Base-by-base conservation (phyloP, 306 rosid genomes). In the Dryas octopetala region DNA sequence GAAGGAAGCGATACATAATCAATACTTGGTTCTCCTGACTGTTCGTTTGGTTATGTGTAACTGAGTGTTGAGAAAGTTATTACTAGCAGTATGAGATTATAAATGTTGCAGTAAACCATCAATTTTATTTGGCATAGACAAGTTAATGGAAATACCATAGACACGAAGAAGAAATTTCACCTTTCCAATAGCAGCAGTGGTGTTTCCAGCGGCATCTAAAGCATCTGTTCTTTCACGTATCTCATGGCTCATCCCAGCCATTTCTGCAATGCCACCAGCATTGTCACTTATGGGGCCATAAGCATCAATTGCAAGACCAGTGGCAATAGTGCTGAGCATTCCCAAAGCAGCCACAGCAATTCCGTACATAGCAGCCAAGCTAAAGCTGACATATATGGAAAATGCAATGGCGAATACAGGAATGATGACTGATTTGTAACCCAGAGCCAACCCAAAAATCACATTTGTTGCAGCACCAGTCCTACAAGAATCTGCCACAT, bases 101-200 rank as follows among this genome's bases (percentile, higher is more conserved):
- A 32, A 32, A 32, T 1, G 38, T 32, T 32, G 38, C 38, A 32
- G 2, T 32, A 32, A 32, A 32, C 38, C 38, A 32, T 32, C 38
- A 32, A 32, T 32, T 32, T 32, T 32, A 32, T 2, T 32, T 32
- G 38, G 38, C 38, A 32, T 32, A 32, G 38, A 32, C 38, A 32
- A 32, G 38, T 32, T 32, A 32, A 32, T 32, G 38, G 3, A 32
- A 32, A 32, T 2, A 32, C 1, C 38, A 32, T 32, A 32, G 38
- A 32, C 3, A 32, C 38, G 38, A 32, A 32, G 38, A 32, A 32
- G 38, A 32, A 32, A 32, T 32, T 32, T 80, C 11, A 88, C 96
- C 96, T 87, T 87, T 77, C 96, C 96, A 73, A 90, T 90, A 47
- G 96, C 91, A 16, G 91, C 96, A 5, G 96, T 90, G 28, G 96